These are phyloP conservation scores for Trichoderma oligosporum DNA, from an alignment of 2,329 filamentous ascomycete species.

Conservation along the genomic window DNA sequence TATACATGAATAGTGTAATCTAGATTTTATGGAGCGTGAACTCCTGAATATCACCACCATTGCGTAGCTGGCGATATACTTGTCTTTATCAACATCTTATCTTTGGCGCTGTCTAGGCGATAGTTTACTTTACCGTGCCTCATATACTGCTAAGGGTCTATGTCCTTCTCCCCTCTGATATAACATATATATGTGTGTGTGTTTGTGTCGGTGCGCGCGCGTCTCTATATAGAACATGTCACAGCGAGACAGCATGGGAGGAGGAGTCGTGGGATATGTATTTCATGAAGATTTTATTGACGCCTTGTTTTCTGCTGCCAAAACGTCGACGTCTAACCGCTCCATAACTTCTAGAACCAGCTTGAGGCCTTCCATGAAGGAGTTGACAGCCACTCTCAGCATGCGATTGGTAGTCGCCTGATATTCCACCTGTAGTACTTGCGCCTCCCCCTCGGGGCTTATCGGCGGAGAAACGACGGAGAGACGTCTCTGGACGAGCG, in stretches of 20 bases:
- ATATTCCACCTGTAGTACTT: conserved; percentile 70
- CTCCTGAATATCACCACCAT: conserved; percentile 4
- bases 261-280: neutral
- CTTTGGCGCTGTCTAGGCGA: neutral
- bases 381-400: conserved; percentile 92
- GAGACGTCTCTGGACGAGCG: conserved; percentile 72
- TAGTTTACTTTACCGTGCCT: too few species aligned
- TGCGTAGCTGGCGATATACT: neutral
- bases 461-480: conserved; percentile 41
- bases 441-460: conserved; percentile 26
- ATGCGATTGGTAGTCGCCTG: conserved; percentile 90
- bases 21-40: conserved; percentile 4
- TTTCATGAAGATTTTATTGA: conserved; percentile 11
- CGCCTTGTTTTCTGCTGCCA: conserved; percentile 34
- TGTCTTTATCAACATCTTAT: neutral
- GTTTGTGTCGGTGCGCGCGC: too few species aligned
- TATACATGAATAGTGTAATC: conserved; percentile 16
- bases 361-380: conserved; percentile 86
- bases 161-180: too few species aligned
- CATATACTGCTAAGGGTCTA: too few species aligned
- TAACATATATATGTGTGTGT: neutral
- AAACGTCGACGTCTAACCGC: conserved; percentile 79
- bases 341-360: conserved; percentile 87
- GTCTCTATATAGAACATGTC: too few species aligned
- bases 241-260: neutral